Conservation (phyloP, 495 filamentous ascomycete genomes). For the Penicillium samsonianum region DNA sequence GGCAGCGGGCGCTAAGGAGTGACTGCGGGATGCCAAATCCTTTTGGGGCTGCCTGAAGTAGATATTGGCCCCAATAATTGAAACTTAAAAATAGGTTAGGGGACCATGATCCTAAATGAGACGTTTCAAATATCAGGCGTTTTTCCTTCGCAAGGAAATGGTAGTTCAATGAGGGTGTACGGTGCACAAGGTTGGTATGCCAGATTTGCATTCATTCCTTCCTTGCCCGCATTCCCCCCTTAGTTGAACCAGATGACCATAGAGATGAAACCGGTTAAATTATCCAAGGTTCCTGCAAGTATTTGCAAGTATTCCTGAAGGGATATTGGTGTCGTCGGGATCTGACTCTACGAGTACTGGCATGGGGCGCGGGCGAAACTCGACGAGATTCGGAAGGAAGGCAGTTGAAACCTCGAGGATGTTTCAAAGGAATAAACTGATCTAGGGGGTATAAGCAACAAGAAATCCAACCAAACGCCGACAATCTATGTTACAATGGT, state of each 20-base stretch:
- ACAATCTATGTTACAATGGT: constrained; percentile 21
- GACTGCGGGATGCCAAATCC: background rate
- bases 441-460: constrained; percentile 34
- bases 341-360: background rate
- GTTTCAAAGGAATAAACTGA: constrained; percentile 9
- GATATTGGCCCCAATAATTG: background rate
- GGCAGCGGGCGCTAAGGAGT: background rate
- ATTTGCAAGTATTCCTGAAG: no score
- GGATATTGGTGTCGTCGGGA: background rate
- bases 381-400: background rate
- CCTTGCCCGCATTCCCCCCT: constrained; percentile 23
- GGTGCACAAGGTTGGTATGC: constrained; percentile 15
- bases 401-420: background rate
- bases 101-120: background rate
- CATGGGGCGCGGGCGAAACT: background rate
- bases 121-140: background rate
- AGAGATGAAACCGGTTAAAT: background rate
- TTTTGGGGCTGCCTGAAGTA: background rate
- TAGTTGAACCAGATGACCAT: background rate
- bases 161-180: background rate
- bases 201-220: constrained; percentile 20
- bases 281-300: background rate
- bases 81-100: background rate
- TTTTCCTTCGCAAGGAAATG: background rate
- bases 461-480: constrained; percentile 16